These are phyloP conservation scores for Clavariopsis aquatica DNA, from an alignment of 495 filamentous ascomycete species.

Conservation along the genomic window DNA sequence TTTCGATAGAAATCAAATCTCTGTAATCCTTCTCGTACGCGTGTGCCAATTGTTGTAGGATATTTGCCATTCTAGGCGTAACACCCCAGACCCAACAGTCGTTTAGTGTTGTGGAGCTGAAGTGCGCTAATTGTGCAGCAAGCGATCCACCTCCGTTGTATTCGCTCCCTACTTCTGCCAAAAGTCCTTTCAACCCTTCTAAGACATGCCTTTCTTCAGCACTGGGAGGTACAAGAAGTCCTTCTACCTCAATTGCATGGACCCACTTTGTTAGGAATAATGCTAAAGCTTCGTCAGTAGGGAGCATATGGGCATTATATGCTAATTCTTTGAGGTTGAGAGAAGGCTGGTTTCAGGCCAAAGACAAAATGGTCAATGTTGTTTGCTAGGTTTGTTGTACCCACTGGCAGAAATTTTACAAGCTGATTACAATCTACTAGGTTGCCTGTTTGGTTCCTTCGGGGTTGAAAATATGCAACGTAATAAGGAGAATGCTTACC, in stretches of 20 bases:
- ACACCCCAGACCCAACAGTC: slow-evolving; percentile 31
- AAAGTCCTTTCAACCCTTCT: slow-evolving; percentile 11
- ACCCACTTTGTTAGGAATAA: slow-evolving; percentile 30
- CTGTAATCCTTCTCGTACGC: slow-evolving; percentile 6
- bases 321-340: too few species aligned
- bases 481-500: slow-evolving; percentile 4
- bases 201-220: slow-evolving; percentile 15
- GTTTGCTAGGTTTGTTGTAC: too few species aligned
- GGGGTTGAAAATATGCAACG: too few species aligned
- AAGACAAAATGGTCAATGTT: too few species aligned
- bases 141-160: slow-evolving; percentile 11
- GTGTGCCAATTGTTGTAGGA: slow-evolving; percentile 12
- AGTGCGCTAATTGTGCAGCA: slow-evolving; percentile 16
- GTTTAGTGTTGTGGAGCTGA: slow-evolving; percentile 9
- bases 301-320: neutral
- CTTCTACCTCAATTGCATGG: slow-evolving; percentile 20
- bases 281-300: slow-evolving; percentile 13
- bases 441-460: too few species aligned
- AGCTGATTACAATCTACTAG: too few species aligned
- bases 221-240: neutral
- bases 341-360: too few species aligned
- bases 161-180: slow-evolving; percentile 22
- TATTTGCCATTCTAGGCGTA: slow-evolving; percentile 14
- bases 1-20: neutral
- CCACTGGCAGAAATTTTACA: too few species aligned